A percentile compares a stretch with the other conserved stretches of the same genome.
phyloP scores from a whole-genome alignment of 2,329 filamentous ascomycete genomes.

The Cordyceps cicadae region DNA sequence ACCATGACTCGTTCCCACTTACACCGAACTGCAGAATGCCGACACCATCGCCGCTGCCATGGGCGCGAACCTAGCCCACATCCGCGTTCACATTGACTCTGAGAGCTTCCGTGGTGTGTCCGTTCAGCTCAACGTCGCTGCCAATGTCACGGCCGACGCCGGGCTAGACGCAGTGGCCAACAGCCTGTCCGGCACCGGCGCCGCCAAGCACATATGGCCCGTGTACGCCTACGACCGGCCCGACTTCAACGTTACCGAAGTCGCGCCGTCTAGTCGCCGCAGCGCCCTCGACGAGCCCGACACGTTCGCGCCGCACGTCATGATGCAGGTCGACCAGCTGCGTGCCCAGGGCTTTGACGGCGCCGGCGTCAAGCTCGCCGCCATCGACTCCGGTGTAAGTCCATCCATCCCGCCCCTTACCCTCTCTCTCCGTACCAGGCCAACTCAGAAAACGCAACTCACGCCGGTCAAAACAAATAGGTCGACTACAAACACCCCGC shows the following conservation, averaged over 20 bases:
- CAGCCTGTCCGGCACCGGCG: not conserved
- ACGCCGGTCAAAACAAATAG: not conserved
- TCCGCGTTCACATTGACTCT: constrained; percentile 1
- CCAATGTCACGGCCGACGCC: not conserved
- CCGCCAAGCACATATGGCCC: constrained; percentile 5
- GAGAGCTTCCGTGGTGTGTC: constrained; percentile 4
- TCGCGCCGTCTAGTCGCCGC: not conserved
- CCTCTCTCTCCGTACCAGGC: not conserved
- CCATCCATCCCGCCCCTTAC: not conserved
- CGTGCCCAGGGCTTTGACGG: constrained; percentile 36
- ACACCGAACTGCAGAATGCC: not conserved
- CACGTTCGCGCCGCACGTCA: constrained; percentile 20
- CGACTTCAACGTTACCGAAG: not conserved
- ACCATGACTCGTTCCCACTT: not conserved
- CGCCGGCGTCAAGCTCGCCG: constrained; percentile 34
- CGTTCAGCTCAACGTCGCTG: not conserved
- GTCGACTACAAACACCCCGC: constrained; percentile 44
- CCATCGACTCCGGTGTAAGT: constrained; percentile 21
- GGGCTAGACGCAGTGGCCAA: not conserved
- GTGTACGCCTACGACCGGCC: constrained; percentile 5
- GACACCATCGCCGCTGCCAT: not conserved
- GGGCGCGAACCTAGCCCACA: not conserved
- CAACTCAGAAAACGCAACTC: not conserved
- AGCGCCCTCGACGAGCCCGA: constrained; percentile 9
- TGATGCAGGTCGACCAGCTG: constrained; percentile 32